Evolutionary conservation across 2,329 filamentous ascomycete species (phyloP), one percentile per base, ranked within the genome.

Genomic region (Emydomyces testavorans): DNA sequence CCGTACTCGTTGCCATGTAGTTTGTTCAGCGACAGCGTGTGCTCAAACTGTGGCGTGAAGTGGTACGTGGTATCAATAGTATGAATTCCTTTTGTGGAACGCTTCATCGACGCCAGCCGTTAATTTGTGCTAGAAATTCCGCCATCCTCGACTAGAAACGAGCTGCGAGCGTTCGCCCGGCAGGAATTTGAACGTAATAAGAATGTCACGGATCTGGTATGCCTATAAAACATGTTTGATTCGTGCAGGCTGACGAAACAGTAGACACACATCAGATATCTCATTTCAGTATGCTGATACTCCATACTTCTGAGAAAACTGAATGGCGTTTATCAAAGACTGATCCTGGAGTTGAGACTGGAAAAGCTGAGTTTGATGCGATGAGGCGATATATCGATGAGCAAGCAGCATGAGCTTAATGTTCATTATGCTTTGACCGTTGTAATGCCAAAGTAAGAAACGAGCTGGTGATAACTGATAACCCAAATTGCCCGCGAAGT

Each of bases 351-450:
- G 21, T 24, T 20, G 35, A 68, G 62, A 70, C 67, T 13, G 69
- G 69, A 2, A 71, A 71, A 52, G 55, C 68, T 1, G 69, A 72
- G 50, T 71, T 70, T 41, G 65, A 71, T 47, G 66, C 61, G 3
- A 70, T 71, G 67, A 64, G 58, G 46, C 61, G 69, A 32, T 71
- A 71, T 57, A 66, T 72, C 23, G 68, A 71, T 46, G 68, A 71
- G 54, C 62, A 70, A 53, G 60, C 62, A 20, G 24, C 39, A 16
- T 52, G 48, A 47, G 20, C 16, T 10, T 29, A 21, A 29, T 29
- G 11, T 2, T 6, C 5, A 6, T 28, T 28, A n/a, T 37, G 11
- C 2, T 6, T 18, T 16, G 7, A 36, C 13, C n/a, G 4, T 7
- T 3, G 34, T 6, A 16, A 36, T 4, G 18, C 34, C 34, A 6